phyloP scores from a whole-genome alignment of 1,284 basidiomycete genomes.

The Ceratobasidium theobromae region DNA sequence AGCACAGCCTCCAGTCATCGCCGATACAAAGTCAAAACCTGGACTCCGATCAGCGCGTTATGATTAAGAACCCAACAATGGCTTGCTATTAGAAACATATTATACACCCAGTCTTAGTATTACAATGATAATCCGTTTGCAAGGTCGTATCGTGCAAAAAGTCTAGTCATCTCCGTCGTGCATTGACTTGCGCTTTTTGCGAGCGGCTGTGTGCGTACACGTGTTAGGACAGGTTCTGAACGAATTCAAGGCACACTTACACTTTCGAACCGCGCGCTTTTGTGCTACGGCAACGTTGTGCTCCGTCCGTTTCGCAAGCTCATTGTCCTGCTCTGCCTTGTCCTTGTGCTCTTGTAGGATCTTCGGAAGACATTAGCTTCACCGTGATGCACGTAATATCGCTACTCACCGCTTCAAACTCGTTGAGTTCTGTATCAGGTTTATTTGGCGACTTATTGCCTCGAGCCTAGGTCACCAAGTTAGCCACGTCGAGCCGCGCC shows the following conservation, averaged over 20 bases:
- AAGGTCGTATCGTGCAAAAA: no score
- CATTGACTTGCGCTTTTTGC: slow-evolving; percentile 18
- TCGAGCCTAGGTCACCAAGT: slow-evolving; percentile 57
- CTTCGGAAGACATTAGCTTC: slow-evolving; percentile 43
- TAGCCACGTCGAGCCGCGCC: not conserved
- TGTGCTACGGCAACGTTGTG: slow-evolving; percentile 22
- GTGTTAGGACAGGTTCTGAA: not conserved
- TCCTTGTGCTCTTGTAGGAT: slow-evolving; percentile 80
- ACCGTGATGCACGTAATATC: not conserved
- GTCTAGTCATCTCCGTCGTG: slow-evolving; percentile 15
- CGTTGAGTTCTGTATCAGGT: slow-evolving; percentile 83
- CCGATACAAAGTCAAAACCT: not conserved
- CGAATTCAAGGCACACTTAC: not conserved
- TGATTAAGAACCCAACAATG: no score
- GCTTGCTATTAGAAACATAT: no score
- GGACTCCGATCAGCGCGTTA: no score
- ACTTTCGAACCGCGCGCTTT: slow-evolving; percentile 1
- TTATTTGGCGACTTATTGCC: slow-evolving; percentile 87
- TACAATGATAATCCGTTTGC: no score
- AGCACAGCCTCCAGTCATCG: not conserved
- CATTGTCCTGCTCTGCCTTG: slow-evolving; percentile 90
- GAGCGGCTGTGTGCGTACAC: not conserved
- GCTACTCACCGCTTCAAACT: slow-evolving; percentile 71
- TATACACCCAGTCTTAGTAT: no score
- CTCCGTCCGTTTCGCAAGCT: slow-evolving; percentile 48